Conservation (phyloP, 2,329 filamentous ascomycete species). For the Cladosporium sp. region DNA sequence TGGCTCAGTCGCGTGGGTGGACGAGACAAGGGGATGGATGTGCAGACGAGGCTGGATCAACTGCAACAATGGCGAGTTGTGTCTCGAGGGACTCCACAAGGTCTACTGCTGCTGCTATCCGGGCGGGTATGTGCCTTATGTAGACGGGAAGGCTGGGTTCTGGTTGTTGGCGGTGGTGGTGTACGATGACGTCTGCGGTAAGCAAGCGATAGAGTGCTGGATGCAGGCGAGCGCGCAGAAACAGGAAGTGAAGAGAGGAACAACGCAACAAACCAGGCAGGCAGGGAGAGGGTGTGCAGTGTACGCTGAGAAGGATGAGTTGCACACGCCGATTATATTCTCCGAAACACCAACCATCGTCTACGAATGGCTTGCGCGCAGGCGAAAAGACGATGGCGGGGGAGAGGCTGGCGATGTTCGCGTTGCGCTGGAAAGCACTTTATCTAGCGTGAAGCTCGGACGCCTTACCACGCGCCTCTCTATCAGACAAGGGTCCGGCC, state of each 20-base stretch:
- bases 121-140: background rate
- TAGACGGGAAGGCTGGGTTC: background rate
- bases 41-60: slow-evolving; percentile 1
- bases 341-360: background rate
- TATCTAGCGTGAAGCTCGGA: background rate
- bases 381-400: slow-evolving; percentile 10
- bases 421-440: background rate
- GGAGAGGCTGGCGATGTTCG: background rate
- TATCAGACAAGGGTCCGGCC: background rate
- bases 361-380: background rate
- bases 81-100: background rate
- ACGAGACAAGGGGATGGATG: background rate
- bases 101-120: background rate
- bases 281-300: background rate
- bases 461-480: background rate
- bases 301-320: background rate
- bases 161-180: background rate
- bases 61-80: slow-evolving; percentile 7
- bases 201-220: slow-evolving; percentile 5
- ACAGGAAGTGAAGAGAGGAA: background rate
- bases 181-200: slow-evolving; percentile 18
- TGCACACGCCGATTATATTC: background rate
- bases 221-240: slow-evolving; percentile 5
- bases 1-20: background rate
- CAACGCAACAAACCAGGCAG: background rate